Evolutionary conservation across 257 asterid species (phyloP), one percentile per base, ranked within the genome.

Genomic region (Craterostigma plantagineum): DNA sequence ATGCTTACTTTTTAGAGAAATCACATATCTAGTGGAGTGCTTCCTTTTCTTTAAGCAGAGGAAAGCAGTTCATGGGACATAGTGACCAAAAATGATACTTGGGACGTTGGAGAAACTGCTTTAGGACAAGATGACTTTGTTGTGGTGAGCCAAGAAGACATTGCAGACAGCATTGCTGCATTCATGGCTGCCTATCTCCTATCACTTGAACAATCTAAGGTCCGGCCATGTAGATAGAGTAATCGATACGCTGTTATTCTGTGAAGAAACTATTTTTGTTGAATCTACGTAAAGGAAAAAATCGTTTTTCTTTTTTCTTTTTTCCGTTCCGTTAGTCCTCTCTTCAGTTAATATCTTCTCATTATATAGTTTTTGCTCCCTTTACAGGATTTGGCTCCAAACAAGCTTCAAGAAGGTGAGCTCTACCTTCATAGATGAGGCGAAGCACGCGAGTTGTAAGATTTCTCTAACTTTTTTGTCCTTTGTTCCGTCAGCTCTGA

Each of bases 111-210:
- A 60, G 50, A 61, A 56, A 57, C 50, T 41, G 86, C 72, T 39
- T 56, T 65, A 18, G 91, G 72, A 33, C 56, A 71, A 38, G 97
- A 87, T 43, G 98, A 82, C 53, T 87, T 67, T 51, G 92, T 82
- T 52, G 52, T 87, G 61, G 95, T 87, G 57, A 77, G 80, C 68
- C 86, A 82, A 64, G 98, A 87, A 61, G 98, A 87, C 59, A 82
- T 87, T 62, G 67, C 74, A 72, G 98, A 87, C 56, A 92, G 98
- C 47, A 74, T 87, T 50, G 95, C 98, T 11, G 64, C 93, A 63
- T 87, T 82, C 81, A 87, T 87, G 98, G 95, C 98, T 53, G 91
- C 86, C 41, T 87, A 79, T 61, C 64, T 87, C n/a, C 48, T 79
- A 55, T 87, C 98, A 46, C 83, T 82, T 58, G 72, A 87, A 63